These are phyloP conservation scores for Staphylotrichum longicolle DNA, from an alignment of 495 filamentous ascomycete genomes.

Conservation along the genomic window DNA sequence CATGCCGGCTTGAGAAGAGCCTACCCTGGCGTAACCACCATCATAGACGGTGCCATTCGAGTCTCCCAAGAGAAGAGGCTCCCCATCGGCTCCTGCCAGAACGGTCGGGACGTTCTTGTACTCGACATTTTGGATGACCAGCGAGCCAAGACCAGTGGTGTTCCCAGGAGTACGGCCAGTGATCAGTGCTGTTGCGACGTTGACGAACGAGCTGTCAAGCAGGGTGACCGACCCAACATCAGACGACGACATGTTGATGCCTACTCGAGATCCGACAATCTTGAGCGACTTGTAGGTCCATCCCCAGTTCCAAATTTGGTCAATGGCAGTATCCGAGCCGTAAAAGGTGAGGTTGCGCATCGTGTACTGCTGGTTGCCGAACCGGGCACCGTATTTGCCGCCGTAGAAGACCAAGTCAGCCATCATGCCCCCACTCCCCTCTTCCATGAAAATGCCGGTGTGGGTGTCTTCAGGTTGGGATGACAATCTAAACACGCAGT, in stretches of 20 bases:
- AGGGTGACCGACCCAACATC: slow-evolving; percentile 74
- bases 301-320: slow-evolving; percentile 87
- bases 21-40: slow-evolving; percentile 34
- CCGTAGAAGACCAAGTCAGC: slow-evolving; percentile 71
- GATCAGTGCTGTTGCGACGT: slow-evolving; percentile 60
- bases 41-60: slow-evolving; percentile 25
- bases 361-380: slow-evolving; percentile 87
- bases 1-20: slow-evolving; percentile 29
- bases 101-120: slow-evolving; percentile 54
- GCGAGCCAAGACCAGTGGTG: slow-evolving; percentile 61
- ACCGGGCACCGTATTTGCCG: slow-evolving; percentile 57
- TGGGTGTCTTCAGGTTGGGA: slow-evolving; percentile 59
- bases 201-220: slow-evolving; percentile 71
- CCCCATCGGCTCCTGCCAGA: slow-evolving; percentile 50
- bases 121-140: slow-evolving; percentile 76
- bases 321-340: slow-evolving; percentile 76
- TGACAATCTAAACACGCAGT: slow-evolving; percentile 76
- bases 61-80: slow-evolving; percentile 45
- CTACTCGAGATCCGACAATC: slow-evolving; percentile 72
- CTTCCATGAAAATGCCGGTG: slow-evolving; percentile 71
- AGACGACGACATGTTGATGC: slow-evolving; percentile 71
- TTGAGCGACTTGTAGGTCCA: slow-evolving; percentile 78
- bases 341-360: slow-evolving; percentile 85
- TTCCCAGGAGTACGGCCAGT: slow-evolving; percentile 57
- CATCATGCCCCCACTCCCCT: slow-evolving; percentile 70